Percentiles rank a stretch among this genome's conserved stretches.
phyloP scores from a whole-genome alignment of 148 eudicot species.

The Fallopia convolvulus region DNA sequence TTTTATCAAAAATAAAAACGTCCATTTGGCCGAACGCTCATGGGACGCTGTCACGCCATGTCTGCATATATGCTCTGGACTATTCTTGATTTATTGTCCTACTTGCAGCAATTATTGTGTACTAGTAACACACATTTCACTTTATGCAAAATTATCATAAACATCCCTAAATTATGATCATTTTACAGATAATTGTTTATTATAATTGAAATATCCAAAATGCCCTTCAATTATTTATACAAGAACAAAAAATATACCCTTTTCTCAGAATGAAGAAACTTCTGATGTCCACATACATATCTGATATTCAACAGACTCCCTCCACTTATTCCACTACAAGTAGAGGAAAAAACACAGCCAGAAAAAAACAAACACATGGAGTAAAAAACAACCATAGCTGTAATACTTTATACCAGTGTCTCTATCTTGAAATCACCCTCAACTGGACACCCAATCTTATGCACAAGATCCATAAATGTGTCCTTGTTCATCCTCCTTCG shows the following conservation, averaged over 20 bases:
- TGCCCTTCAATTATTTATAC: background rate
- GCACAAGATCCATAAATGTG: background rate
- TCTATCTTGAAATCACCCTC: background rate
- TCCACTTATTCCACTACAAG: conserved; percentile 1
- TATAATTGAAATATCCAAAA: background rate
- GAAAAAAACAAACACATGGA: background rate
- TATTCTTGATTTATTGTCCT: background rate
- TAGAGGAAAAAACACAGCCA: background rate
- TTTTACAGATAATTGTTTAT: background rate
- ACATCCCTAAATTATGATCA: background rate
- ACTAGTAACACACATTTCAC: background rate
- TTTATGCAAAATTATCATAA: background rate
- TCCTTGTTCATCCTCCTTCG: background rate
- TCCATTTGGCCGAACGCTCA: background rate
- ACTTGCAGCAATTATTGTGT: background rate
- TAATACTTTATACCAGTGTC: background rate
- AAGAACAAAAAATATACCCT: background rate
- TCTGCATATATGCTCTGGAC: background rate
- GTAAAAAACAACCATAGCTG: background rate
- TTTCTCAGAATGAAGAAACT: too few species aligned
- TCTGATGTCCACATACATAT: background rate
- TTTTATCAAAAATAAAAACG: background rate
- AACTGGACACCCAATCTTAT: background rate
- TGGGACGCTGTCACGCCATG: background rate
- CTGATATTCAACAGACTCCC: background rate